Evolutionary conservation across 139 green algal genomes (phyloP), one percentile per base, ranked within the genome.

Genomic region (Chlorella sorokiniana): DNA sequence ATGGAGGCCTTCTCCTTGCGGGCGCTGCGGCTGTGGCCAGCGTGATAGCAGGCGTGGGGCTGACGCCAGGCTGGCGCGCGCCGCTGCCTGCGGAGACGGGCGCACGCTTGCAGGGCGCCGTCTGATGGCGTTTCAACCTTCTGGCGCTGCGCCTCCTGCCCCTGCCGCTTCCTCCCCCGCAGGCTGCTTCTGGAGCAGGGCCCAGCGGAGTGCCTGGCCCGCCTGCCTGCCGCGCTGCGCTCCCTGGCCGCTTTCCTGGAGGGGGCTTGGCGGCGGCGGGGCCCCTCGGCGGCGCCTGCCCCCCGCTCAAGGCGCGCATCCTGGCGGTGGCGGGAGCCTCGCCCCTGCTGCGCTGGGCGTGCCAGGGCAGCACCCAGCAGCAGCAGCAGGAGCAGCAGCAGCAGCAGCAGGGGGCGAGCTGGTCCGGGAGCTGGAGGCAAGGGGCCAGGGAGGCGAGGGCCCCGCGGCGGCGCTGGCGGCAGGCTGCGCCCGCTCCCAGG

Each of bases 141-240:
- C 23, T 2, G 35, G 33, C 8, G 22, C 69, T 23, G 27, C n/a
- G n/a, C n/a, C n/a, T 7, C 20, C 18, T 44, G 11, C 35, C 37
- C 11, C 16, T 42, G 35, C 31, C 64, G 16, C 51, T 51, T 42
- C 52, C 9, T 52, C 1, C 56, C 16, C 48, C 59, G 65, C 67
- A 83, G 78, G 78, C 41, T 44, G 14, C 38, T 82, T n/a, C 67
- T 87, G 68, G 83, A 84, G 59, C 51, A 67, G 45, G 78, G 76
- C 1, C 56, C 74, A 0, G 44, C 38, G 1, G 42, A 67, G 18
- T 82, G 75, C 67, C 67, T 87, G 44, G 38, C 42, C n/a, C 38
- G 40, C 40, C 75, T 87, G 45, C 54, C 73, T 1, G 37, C 41
- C 10, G 69, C 68, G n/a, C 41, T 87, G 25, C 44, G 41, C 22